phyloP scores from a whole-genome alignment of 352 stramenopile species.

The Phytophthora pluvialis region DNA sequence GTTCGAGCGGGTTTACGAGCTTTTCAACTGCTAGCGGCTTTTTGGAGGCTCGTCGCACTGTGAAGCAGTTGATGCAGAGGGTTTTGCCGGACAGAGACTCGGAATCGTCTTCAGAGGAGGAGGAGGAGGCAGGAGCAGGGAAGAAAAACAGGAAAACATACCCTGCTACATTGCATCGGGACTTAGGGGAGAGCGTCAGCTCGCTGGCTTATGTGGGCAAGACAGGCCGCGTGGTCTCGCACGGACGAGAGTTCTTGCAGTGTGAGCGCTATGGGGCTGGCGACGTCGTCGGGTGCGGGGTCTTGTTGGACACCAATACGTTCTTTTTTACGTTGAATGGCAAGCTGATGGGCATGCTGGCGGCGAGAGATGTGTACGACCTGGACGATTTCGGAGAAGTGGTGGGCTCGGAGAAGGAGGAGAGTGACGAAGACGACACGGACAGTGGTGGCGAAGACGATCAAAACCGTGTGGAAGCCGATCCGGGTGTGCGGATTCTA shows the following conservation, averaged over 20 bases:
- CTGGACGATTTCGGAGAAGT: constrained; percentile 48
- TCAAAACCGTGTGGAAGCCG: constrained; percentile 11
- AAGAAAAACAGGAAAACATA: constrained; percentile 8
- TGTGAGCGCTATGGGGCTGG: constrained; percentile 58
- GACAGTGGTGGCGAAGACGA: constrained; percentile 23
- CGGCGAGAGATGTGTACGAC: constrained; percentile 56
- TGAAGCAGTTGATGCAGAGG: constrained; percentile 38
- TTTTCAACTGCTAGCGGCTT: constrained; percentile 9
- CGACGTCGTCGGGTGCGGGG: constrained; percentile 65
- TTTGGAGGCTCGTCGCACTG: constrained; percentile 27
- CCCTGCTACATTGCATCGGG: constrained; percentile 36
- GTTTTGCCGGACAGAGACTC: constrained; percentile 20
- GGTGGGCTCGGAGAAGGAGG: constrained; percentile 7
- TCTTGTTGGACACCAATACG: constrained; percentile 64
- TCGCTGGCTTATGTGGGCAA: constrained; percentile 65
- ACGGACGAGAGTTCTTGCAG: constrained; percentile 52
- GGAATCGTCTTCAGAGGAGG: constrained; percentile 13
- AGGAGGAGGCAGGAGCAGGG: constrained; percentile 29
- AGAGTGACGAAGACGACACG: constrained; percentile 12
- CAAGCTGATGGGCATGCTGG: constrained; percentile 49
- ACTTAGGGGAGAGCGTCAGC: constrained; percentile 47
- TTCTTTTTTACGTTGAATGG: constrained; percentile 83
- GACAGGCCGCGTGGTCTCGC: constrained; percentile 56
- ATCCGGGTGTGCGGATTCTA: neutral
- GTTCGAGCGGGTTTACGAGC: constrained; percentile 4